Percentiles rank a stretch among this genome's conserved stretches.
Conservation (phyloP, 2,329 filamentous ascomycete species). For the Phaeomoniella chlamydospora region DNA sequence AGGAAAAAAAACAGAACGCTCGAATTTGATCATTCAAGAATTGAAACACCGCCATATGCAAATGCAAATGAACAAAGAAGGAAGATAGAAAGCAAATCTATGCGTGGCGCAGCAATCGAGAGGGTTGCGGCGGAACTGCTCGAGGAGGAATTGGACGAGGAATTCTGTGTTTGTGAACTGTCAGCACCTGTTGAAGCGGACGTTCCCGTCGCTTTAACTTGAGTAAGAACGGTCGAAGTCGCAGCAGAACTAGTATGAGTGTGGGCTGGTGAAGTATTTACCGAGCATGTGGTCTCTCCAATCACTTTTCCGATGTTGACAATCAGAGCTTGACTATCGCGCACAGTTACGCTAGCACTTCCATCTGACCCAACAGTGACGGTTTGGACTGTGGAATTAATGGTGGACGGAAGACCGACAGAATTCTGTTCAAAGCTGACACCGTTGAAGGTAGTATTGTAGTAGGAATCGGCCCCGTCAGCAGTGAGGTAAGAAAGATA, state of each 20-base stretch:
- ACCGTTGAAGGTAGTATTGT: constrained; percentile 31
- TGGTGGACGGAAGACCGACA: constrained; percentile 23
- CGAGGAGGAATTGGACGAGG: no score
- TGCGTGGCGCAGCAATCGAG: no score
- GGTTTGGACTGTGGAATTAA: constrained; percentile 15
- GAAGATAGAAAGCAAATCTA: no score
- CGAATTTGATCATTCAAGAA: no score
- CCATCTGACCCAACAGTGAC: constrained; percentile 19
- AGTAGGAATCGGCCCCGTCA: constrained; percentile 26
- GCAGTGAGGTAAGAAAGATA: constrained; percentile 33
- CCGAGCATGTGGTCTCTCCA: neutral
- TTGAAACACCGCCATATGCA: no score
- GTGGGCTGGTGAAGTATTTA: neutral
- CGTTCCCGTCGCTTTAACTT: no score
- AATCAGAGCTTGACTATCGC: constrained; percentile 32
- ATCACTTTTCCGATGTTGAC: constrained; percentile 23
- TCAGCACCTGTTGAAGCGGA: no score
- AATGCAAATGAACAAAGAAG: no score
- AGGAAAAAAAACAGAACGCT: no score
- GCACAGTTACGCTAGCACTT: constrained; percentile 18
- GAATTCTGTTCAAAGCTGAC: constrained; percentile 27
- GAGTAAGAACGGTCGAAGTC: no score
- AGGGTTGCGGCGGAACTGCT: no score
- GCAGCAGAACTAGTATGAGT: neutral
- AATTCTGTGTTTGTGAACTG: no score